Conservation (phyloP, 148 eudicot species). For the Rhododendron molle region DNA sequence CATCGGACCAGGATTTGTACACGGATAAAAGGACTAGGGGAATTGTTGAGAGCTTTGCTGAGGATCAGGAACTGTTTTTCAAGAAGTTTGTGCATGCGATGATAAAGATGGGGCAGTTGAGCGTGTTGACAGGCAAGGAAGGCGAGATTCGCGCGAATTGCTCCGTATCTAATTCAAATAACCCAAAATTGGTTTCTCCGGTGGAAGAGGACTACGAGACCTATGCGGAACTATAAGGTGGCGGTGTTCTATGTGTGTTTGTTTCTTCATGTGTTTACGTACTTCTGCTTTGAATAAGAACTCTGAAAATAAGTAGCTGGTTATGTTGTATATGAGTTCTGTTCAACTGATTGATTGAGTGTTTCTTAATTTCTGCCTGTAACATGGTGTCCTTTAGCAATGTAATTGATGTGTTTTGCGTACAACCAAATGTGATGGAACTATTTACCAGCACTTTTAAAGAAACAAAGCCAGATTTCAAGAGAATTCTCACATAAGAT, state of each 20-base stretch:
- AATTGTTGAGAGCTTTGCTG: conserved; percentile 38
- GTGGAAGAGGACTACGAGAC: conserved; percentile 12
- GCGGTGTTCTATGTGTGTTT: neutral
- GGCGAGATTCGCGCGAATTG: conserved; percentile 49
- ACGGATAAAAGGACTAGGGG: conserved; percentile 27
- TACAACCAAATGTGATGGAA: neutral
- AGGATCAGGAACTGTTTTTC: conserved; percentile 28
- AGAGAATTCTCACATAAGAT: neutral
- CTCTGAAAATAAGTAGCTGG: neutral
- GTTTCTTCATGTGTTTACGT: neutral
- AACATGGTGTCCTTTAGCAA: neutral
- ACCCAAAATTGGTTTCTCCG: neutral
- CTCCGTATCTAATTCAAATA: conserved; percentile 22
- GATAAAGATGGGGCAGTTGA: conserved; percentile 44
- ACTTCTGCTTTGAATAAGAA: neutral
- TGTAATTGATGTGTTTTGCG: neutral
- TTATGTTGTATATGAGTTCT: neutral
- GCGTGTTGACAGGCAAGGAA: conserved; percentile 31
- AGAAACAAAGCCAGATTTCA: neutral
- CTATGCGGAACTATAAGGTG: neutral
- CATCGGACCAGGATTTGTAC: conserved; percentile 48
- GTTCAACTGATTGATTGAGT: neutral
- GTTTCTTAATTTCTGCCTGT: neutral
- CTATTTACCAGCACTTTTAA: neutral
- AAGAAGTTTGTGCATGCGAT: conserved; percentile 35